Evolutionary conservation across 345 rosid species (phyloP).

Genomic region (Bretschneidera sinensis): DNA sequence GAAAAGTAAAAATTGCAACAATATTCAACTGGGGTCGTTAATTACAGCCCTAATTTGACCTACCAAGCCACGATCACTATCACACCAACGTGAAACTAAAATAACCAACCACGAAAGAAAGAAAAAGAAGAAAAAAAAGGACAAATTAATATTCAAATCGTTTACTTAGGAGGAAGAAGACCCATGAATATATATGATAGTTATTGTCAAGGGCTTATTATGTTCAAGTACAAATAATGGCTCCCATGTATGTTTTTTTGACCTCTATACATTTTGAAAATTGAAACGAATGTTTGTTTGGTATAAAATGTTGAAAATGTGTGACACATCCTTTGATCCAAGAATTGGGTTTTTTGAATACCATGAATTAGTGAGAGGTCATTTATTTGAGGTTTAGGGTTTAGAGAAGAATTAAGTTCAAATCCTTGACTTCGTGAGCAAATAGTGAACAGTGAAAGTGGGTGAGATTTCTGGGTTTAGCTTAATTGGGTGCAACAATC

Average conservation of each 20-base stretch:
- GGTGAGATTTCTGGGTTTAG: slow-evolving; percentile 24
- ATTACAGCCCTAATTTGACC: too few species aligned
- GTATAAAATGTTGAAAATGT: slow-evolving; percentile 26
- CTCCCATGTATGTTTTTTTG: slow-evolving; percentile 13
- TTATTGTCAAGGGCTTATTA: too few species aligned
- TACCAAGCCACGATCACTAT: too few species aligned
- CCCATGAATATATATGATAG: too few species aligned
- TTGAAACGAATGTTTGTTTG: slow-evolving; percentile 46
- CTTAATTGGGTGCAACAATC: slow-evolving; percentile 14
- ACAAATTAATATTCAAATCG: too few species aligned
- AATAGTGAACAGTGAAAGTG: slow-evolving; percentile 6
- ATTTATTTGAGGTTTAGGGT: not conserved
- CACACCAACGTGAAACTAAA: too few species aligned
- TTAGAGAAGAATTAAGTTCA: slow-evolving; percentile 2
- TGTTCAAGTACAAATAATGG: not conserved
- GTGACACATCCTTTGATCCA: not conserved
- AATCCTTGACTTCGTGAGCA: slow-evolving; percentile 12
- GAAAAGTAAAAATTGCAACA: too few species aligned
- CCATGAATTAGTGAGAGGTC: not conserved
- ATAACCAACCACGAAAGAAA: too few species aligned
- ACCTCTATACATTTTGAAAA: slow-evolving; percentile 13
- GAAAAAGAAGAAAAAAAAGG: too few species aligned
- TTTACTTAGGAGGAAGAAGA: too few species aligned
- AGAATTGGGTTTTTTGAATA: not conserved
- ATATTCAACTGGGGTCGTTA: too few species aligned